Evolutionary conservation across 139 green algal species (phyloP).

Genomic region (Micractinium conductrix): DNA sequence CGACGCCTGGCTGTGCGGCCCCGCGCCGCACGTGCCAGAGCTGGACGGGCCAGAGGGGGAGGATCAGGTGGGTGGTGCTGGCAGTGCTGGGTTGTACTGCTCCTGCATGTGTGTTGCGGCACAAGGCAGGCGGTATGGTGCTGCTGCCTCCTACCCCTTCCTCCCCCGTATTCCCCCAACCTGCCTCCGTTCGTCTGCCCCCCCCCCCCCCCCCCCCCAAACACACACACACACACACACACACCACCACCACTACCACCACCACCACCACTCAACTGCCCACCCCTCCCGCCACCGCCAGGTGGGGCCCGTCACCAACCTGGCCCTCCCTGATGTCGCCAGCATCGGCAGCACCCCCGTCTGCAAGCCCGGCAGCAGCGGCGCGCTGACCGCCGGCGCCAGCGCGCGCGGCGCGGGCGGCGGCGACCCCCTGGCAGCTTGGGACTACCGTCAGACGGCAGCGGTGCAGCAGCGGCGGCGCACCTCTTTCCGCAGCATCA

Average conservation of each 20-base stretch:
- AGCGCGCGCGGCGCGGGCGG: background rate
- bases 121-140: too few relatives aligned
- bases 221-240: too few relatives aligned
- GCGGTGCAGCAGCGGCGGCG: conserved; percentile 8
- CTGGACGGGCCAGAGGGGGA: conserved; percentile 51
- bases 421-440: conserved; percentile 25
- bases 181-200: too few relatives aligned
- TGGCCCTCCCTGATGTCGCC: background rate
- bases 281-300: too few relatives aligned
- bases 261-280: too few relatives aligned
- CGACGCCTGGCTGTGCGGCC: conserved; percentile 69
- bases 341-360: background rate
- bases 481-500: conserved; percentile 64
- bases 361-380: background rate
- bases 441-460: conserved; percentile 29
- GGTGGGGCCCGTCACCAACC: background rate
- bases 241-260: too few relatives aligned
- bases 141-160: too few relatives aligned
- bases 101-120: too few relatives aligned
- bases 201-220: too few relatives aligned
- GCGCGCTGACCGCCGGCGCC: background rate
- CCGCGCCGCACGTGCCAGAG: conserved; percentile 53
- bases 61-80: too few relatives aligned
- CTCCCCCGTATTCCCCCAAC: too few relatives aligned
- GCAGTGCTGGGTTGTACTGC: too few relatives aligned